Conservation (phyloP, 345 rosid genomes). For the Populus tremula region DNA sequence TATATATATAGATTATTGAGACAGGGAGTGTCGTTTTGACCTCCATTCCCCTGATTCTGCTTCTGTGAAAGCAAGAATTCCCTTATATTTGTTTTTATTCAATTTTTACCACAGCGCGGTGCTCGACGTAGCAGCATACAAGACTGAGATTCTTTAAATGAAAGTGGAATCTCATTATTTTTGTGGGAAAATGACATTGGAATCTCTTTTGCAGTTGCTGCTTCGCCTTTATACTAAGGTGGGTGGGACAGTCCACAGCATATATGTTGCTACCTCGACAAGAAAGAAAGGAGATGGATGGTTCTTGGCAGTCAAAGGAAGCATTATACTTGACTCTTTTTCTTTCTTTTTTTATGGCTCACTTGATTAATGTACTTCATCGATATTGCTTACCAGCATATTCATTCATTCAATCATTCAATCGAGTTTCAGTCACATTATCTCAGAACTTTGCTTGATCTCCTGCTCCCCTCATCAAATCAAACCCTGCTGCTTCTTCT, state of each 20-base stretch:
- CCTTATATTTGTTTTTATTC: too few relatives aligned
- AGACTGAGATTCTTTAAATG: too few relatives aligned
- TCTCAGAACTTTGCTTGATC: neutral
- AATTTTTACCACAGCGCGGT: too few relatives aligned
- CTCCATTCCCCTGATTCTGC: too few relatives aligned
- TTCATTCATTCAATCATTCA: conserved; percentile 5
- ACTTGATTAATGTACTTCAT: conserved; percentile 1
- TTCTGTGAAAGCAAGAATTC: too few relatives aligned
- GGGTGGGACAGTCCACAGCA: neutral
- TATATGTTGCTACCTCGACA: neutral
- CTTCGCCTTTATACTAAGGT: too few relatives aligned
- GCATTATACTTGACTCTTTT: neutral
- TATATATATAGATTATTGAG: too few relatives aligned
- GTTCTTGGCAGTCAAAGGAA: neutral
- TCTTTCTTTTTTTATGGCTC: neutral
- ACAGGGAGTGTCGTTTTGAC: too few relatives aligned
- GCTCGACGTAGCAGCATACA: too few relatives aligned
- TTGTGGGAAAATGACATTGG: too few relatives aligned
- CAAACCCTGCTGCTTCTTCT: too few relatives aligned
- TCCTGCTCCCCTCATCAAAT: neutral
- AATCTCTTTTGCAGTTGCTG: neutral
- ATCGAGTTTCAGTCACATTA: neutral
- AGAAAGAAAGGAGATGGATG: neutral
- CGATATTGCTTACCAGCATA: conserved; percentile 14
- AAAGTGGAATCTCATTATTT: too few relatives aligned